Evolutionary conservation across 1,284 basidiomycete species (phyloP), one percentile per base, ranked within the genome.

Genomic region (Cutaneotrichosporon cutaneum): DNA sequence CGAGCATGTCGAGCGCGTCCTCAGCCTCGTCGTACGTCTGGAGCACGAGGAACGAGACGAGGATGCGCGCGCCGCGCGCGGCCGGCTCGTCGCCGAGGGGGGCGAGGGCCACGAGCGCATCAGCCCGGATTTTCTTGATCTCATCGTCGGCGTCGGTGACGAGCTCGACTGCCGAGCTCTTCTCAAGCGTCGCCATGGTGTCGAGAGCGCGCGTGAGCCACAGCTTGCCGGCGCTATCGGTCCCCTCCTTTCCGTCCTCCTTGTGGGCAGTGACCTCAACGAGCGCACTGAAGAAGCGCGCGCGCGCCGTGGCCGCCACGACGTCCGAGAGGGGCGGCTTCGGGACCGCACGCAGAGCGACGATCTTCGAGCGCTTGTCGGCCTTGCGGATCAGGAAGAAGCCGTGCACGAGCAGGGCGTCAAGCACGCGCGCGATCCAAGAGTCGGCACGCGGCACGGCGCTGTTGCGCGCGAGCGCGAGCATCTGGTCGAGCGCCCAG

Each of bases 401-500:
- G 0, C 93, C 94, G 70, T 95, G 85, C 5, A 92, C 85, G 54
- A 85, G 81, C 42, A 97, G 82, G 85, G 92, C 95, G 66, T 93
- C 86, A 44, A 98, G 82, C 54, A 94, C 81, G 11, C 83, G 82
- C 60, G 85, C 81, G 22, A 95, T 82, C 86, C 90, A 92, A 52
- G 82, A 82, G 72, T 95, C 92, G 58, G 85, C 83, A 75, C 91
- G 94, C 9, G 90, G 90, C 44, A 97, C 85, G 0, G 87, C 84
- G 7, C 86, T 85, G 72, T 92, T 94, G 58, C 89, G 87, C 64
- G 94, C 82, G 42, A 97, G 84, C 10, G 86, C 84, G 11, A 86
- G 81, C 27, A 97, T 82, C 80, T 98, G 95, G 61, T 97, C 93
- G 51, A 91, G 84, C 24, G 92, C 86, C 94, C 94, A 98, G 45